Percentiles rank a stretch among this genome's conserved stretches.
phyloP scores from a whole-genome alignment of 768 basidiomycete genomes.

The Leccinum ochraceum region DNA sequence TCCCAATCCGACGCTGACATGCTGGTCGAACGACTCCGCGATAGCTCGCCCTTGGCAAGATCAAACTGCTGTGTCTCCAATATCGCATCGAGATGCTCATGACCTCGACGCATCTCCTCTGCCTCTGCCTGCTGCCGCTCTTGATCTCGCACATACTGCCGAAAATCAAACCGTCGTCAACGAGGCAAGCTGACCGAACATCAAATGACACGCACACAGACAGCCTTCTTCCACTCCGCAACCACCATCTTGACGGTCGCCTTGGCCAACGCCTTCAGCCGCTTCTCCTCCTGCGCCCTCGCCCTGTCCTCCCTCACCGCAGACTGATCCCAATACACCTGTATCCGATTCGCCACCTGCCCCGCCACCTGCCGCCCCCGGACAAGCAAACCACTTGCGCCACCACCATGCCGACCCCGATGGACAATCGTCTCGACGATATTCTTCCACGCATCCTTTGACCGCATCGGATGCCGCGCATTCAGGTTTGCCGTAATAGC shows the following conservation, averaged over 20 bases:
- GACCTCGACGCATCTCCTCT: slow-evolving; percentile 78
- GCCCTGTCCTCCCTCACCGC: slow-evolving; percentile 63
- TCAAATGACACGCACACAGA: slow-evolving; percentile 56
- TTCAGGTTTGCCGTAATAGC: slow-evolving; percentile 19
- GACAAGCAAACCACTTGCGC: slow-evolving; percentile 4
- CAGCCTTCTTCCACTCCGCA: slow-evolving; percentile 86
- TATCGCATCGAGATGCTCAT: slow-evolving; percentile 85
- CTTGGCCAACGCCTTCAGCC: slow-evolving; percentile 66
- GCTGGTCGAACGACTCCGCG: slow-evolving; percentile 61
- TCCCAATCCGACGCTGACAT: slow-evolving; percentile 35
- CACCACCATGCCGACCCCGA: slow-evolving; percentile 20
- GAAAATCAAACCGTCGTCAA: slow-evolving; percentile 4
- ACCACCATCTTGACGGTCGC: slow-evolving; percentile 68
- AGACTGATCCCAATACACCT: slow-evolving; percentile 73
- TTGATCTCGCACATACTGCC: slow-evolving; percentile 73
- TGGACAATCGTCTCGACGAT: slow-evolving; percentile 49
- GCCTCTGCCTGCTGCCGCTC: slow-evolving; percentile 61
- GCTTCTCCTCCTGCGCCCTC: slow-evolving; percentile 61
- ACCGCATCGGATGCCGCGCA: slow-evolving; percentile 26
- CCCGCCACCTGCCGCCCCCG: slow-evolving; percentile 47
- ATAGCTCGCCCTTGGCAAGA: slow-evolving; percentile 51
- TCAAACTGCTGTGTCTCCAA: slow-evolving; percentile 82
- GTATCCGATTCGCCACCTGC: slow-evolving; percentile 63
- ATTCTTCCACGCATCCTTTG: slow-evolving; percentile 57
- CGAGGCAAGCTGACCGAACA: neutral